Conservation (phyloP, 257 asterid species). For the Petunia axillaris region DNA sequence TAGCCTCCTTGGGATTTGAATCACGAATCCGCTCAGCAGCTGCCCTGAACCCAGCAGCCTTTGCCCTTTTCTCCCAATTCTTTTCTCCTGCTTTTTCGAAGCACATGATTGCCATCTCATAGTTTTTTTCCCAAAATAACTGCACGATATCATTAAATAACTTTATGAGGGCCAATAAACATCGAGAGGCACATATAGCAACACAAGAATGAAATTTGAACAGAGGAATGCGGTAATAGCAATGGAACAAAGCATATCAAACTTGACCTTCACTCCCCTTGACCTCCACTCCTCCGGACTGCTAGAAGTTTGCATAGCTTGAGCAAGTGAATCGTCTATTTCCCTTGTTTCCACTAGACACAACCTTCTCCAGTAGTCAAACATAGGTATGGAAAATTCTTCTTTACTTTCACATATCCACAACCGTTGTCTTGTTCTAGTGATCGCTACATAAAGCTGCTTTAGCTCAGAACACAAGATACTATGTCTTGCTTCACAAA, state of each 20-base stretch:
- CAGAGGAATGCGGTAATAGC: not conserved
- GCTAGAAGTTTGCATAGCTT: conserved; percentile 70
- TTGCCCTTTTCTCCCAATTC: conserved; percentile 59
- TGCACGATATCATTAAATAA: conserved; percentile 30
- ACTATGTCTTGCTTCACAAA: conserved; percentile 52
- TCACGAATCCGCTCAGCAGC: conserved; percentile 46
- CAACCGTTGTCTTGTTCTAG: conserved; percentile 71
- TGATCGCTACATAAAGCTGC: conserved; percentile 67
- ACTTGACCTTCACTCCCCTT: conserved; percentile 60
- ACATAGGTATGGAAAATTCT: conserved; percentile 60
- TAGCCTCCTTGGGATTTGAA: conserved; percentile 46
- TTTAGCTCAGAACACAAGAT: conserved; percentile 69
- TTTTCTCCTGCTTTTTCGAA: conserved; percentile 69
- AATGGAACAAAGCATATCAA: not conserved
- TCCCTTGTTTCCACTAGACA: conserved; percentile 56
- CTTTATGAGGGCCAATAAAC: not conserved
- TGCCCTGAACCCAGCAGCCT: conserved; percentile 59
- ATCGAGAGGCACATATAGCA: not conserved
- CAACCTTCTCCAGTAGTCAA: conserved; percentile 62
- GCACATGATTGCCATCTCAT: conserved; percentile 70
- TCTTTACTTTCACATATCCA: conserved; percentile 70
- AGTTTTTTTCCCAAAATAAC: conserved; percentile 69
- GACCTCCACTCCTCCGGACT: conserved; percentile 70
- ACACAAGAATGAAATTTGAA: not conserved
- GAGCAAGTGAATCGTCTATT: conserved; percentile 57